phyloP scores from a whole-genome alignment of 1,284 basidiomycete genomes.

The Leccinum griseonigrum region DNA sequence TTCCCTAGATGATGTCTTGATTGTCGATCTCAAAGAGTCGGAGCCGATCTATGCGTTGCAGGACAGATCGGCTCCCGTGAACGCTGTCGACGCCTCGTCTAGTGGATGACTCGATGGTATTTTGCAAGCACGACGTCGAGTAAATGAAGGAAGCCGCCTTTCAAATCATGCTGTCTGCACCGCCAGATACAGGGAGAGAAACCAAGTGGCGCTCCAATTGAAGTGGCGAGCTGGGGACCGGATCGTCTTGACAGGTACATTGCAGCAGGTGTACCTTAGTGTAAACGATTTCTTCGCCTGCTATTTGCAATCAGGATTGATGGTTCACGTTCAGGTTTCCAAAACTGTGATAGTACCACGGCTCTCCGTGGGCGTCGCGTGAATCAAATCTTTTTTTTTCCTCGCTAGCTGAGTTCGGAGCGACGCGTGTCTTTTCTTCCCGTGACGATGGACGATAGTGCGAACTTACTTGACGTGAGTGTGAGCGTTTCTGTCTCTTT shows the following conservation, averaged over 20 bases:
- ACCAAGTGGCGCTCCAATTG: slow-evolving; percentile 37
- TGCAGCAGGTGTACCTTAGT: not conserved
- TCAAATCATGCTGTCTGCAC: slow-evolving; percentile 65
- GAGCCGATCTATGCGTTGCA: slow-evolving; percentile 57
- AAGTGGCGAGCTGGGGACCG: slow-evolving; percentile 54
- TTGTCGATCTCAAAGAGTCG: slow-evolving; percentile 62
- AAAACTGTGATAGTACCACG: not conserved
- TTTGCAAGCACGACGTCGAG: not conserved
- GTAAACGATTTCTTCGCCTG: not conserved
- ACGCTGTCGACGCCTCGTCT: not conserved
- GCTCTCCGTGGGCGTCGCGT: not conserved
- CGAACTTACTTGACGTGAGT: not conserved
- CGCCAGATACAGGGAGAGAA: slow-evolving; percentile 30
- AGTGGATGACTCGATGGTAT: not conserved
- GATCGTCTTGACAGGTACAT: slow-evolving; percentile 54
- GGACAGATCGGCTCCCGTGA: not conserved
- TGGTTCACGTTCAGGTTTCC: not conserved
- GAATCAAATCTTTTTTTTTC: not conserved
- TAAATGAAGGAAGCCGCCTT: slow-evolving; percentile 46
- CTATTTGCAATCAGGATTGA: not conserved
- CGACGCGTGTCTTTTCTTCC: not conserved
- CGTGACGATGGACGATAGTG: not conserved
- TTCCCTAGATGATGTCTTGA: slow-evolving; percentile 48
- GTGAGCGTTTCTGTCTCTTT: not conserved
- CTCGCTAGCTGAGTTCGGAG: not conserved